Evolutionary conservation across 495 filamentous ascomycete species (phyloP).

Genomic region (Annulohypoxylon stygium): DNA sequence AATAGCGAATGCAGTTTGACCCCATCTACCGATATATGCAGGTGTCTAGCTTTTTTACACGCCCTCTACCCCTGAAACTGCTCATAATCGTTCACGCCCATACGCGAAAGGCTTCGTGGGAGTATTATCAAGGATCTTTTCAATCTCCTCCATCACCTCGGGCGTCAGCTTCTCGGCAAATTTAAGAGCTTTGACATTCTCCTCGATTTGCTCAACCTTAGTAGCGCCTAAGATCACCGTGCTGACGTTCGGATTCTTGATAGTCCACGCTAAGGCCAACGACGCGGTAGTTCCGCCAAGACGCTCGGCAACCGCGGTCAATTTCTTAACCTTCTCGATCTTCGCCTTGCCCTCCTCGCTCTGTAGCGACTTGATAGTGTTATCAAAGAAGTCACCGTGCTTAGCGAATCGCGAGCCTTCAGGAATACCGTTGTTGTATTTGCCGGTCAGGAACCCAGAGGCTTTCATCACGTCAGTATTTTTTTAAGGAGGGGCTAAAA

Average conservation of each 20-base stretch:
- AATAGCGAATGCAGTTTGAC: not conserved
- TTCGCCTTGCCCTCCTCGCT: constrained; percentile 45
- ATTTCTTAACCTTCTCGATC: constrained; percentile 62
- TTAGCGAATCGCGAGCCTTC: constrained; percentile 67
- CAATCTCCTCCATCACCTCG: constrained; percentile 79
- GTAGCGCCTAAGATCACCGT: constrained; percentile 81
- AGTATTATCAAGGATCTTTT: constrained; percentile 57
- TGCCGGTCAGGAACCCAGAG: constrained; percentile 78
- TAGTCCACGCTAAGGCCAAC: constrained; percentile 78
- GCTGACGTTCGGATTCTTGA: constrained; percentile 81
- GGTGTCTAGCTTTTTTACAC: not conserved
- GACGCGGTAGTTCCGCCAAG: constrained; percentile 65
- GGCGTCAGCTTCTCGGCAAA: constrained; percentile 73
- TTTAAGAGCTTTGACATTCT: constrained; percentile 74
- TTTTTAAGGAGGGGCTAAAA: no score
- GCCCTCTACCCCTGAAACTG: not conserved
- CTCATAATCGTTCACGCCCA: constrained; percentile 35
- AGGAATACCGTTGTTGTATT: constrained; percentile 79
- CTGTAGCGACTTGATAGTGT: constrained; percentile 55
- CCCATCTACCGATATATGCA: not conserved
- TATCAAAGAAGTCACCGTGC: constrained; percentile 58
- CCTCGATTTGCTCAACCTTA: constrained; percentile 75
- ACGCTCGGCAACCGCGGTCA: constrained; percentile 73
- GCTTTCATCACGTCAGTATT: constrained; percentile 47
- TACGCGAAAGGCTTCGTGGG: constrained; percentile 27